These are phyloP conservation scores for Apium graveolens DNA, from an alignment of 129 eudicot genomes.

Conservation along the genomic window DNA sequence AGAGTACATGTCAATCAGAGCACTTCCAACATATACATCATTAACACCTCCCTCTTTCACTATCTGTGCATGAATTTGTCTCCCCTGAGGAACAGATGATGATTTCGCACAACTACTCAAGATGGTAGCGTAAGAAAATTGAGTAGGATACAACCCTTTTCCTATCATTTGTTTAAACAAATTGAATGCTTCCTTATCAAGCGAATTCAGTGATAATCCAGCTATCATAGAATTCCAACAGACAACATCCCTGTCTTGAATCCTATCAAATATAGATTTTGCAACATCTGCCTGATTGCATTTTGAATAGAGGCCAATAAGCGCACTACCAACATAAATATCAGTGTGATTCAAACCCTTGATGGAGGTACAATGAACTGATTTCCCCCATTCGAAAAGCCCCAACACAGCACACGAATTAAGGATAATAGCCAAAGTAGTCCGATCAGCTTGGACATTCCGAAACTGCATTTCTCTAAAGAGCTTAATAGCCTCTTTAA, in stretches of 20 bases:
- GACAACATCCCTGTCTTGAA: slow-evolving; percentile 45
- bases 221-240: slow-evolving; percentile 79
- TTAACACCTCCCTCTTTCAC: slow-evolving; percentile 37
- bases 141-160: slow-evolving; percentile 49
- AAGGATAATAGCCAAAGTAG: slow-evolving; percentile 59
- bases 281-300: slow-evolving; percentile 46
- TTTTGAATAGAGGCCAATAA: slow-evolving; percentile 61
- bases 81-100: slow-evolving; percentile 59
- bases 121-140: slow-evolving; percentile 53
- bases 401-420: slow-evolving; percentile 63
- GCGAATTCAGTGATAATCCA: slow-evolving; percentile 55
- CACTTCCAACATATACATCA: slow-evolving; percentile 66
- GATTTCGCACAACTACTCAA: slow-evolving; percentile 57
- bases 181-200: slow-evolving; percentile 51
- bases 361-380: slow-evolving; percentile 51
- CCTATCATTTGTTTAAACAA: slow-evolving; percentile 53
- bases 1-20: slow-evolving; percentile 69
- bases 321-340: slow-evolving; percentile 71
- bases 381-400: slow-evolving; percentile 51
- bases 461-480: slow-evolving; percentile 79
- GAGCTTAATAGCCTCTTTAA: slow-evolving; percentile 46
- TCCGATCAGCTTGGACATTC: slow-evolving; percentile 50
- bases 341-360: slow-evolving; percentile 32
- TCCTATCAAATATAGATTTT: slow-evolving; percentile 35
- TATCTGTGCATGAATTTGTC: slow-evolving; percentile 54